Evolutionary conservation across 106 monocot species (phyloP), one percentile per base, ranked within the genome.

Genomic region (Posidonia australis): DNA sequence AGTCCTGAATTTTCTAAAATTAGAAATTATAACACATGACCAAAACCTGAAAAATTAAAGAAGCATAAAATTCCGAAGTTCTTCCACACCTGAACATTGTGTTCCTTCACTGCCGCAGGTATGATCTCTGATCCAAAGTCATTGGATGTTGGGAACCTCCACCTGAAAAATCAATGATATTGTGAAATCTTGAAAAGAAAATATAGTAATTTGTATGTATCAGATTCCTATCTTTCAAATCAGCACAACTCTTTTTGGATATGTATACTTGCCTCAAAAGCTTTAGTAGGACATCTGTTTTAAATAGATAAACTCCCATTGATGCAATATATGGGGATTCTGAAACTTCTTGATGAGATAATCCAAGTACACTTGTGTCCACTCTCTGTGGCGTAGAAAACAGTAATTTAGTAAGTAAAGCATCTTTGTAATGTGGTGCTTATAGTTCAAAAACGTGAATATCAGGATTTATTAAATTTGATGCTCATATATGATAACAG

Each of bases 71-170:
- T n/a, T n/a, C n/a, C n/a, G n/a, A n/a, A n/a, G n/a, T n/a, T n/a
- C n/a, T n/a, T n/a, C n/a, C n/a, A n/a, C 47, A 90, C 96, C 84
- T 87, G 80, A 29, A 87, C 84, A 70, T 90, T 90, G 66, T 84
- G 67, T 29, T 96, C 96, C 43, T 72, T 56, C 31, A 96, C 90
- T 48, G 78, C 87, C 14, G 78, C 73, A 63, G 94, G 94, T 74
- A 96, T 84, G 60, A 96, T 87, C 46, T 96, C 94, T 9, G 90
- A 96, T 59, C 94, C 94, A 63, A 96, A 96, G 58, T 96, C 94
- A 67, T 96, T 82, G 11, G 82, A 84, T 51, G 77, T 78, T 49
- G 90, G 80, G 68, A 80, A 90, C 62, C 78, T 84, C 78, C 81
- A 90, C 74, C 94, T 96, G 64, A 65, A 76, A 62, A 44, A 16